Percentiles rank a stretch among this genome's conserved stretches.
These are phyloP conservation scores for Melaleuca alternifolia DNA, from an alignment of 345 rosid genomes.

Conservation along the genomic window DNA sequence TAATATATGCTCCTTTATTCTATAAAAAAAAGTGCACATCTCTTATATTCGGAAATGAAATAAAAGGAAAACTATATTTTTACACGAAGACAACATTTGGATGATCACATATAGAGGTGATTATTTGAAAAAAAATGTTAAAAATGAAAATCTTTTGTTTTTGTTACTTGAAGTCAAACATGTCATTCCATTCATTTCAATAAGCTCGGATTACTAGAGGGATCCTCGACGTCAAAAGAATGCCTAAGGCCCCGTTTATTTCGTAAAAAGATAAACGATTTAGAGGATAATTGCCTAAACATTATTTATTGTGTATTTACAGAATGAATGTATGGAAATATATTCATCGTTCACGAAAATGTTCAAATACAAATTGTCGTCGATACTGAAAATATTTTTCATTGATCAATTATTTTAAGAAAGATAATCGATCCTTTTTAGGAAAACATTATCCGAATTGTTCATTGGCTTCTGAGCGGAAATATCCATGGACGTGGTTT, in stretches of 20 bases:
- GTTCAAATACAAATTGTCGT: not conserved
- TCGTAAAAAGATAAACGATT: not conserved
- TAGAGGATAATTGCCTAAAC: not conserved
- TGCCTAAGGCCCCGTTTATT: not conserved
- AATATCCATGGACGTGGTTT: not conserved
- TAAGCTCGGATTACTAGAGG: not conserved
- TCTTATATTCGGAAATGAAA: not conserved
- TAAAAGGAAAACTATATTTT: not conserved
- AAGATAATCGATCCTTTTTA: fast-evolving
- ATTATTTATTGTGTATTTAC: fast-evolving
- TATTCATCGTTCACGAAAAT: not conserved
- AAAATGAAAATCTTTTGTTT: not conserved
- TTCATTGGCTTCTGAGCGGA: not conserved
- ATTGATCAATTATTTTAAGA: not conserved
- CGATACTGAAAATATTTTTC: not conserved
- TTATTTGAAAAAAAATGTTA: too few relatives aligned
- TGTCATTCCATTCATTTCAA: not conserved
- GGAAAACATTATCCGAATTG: not conserved
- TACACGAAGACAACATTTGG: not conserved
- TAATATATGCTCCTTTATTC: not conserved
- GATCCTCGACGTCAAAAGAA: not conserved
- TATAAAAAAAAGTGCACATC: not conserved
- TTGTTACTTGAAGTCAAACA: not conserved
- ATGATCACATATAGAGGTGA: not conserved
- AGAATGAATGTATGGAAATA: not conserved